phyloP scores from a whole-genome alignment of 2,329 filamentous ascomycete species.

The Chrysosporium keratinophilum region DNA sequence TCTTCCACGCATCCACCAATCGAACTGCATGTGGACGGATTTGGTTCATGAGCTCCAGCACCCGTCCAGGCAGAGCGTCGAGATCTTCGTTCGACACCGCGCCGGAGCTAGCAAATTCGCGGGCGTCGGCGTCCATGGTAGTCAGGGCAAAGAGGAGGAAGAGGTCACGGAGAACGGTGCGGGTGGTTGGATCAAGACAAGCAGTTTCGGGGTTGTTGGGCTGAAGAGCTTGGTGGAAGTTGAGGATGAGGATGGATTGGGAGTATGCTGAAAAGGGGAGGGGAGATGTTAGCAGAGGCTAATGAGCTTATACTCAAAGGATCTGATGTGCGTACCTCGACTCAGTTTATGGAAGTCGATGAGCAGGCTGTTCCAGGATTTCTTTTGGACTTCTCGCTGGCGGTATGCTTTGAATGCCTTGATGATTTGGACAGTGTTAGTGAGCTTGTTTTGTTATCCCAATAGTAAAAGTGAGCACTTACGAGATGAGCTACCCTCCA shows the following conservation, averaged over 20 bases:
- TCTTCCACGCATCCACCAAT: slow-evolving; percentile 44
- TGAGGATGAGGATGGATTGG: slow-evolving; percentile 39
- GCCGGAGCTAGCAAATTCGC: slow-evolving; percentile 38
- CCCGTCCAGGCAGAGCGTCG: slow-evolving; percentile 30
- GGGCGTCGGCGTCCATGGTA: slow-evolving; percentile 37
- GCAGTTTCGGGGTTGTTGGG: slow-evolving; percentile 6
- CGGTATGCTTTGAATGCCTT: slow-evolving; percentile 29
- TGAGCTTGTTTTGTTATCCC: neutral
- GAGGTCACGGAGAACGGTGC: slow-evolving; percentile 31
- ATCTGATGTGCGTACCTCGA: slow-evolving; percentile 12
- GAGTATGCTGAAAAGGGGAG: slow-evolving; percentile 32
- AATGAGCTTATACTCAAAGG: neutral
- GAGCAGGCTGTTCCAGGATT: slow-evolving; percentile 37
- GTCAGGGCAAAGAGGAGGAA: slow-evolving; percentile 40
- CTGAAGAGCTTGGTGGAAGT: slow-evolving; percentile 31
- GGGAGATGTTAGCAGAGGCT: neutral
- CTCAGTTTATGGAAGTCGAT: slow-evolving; percentile 22
- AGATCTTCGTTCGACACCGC: slow-evolving; percentile 36
- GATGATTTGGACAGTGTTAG: neutral
- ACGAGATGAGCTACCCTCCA: slow-evolving; percentile 37
- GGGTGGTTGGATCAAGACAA: slow-evolving; percentile 23
- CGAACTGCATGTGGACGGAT: slow-evolving; percentile 44
- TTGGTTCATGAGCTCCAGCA: slow-evolving; percentile 40
- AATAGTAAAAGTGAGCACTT: neutral
- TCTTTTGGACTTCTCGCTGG: slow-evolving; percentile 35